Conservation (phyloP, 805 yeast species). For the Yamadazyma takamatsuzukensis region DNA sequence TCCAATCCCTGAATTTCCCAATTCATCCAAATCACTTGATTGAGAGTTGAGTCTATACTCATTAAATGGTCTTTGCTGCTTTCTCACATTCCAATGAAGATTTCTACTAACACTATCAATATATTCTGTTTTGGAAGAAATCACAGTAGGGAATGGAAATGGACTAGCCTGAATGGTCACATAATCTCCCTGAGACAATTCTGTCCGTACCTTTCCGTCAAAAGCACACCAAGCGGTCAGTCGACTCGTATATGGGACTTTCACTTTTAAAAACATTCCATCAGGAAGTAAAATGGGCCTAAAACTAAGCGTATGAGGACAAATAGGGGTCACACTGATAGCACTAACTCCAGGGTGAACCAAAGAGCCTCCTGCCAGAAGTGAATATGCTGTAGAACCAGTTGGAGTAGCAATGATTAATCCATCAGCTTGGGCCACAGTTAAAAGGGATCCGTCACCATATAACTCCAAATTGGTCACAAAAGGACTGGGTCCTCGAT, state of each 20-base stretch:
- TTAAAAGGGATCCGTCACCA: slow-evolving; percentile 80
- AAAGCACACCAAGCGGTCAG: slow-evolving; percentile 96
- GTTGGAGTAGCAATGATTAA: slow-evolving; percentile 91
- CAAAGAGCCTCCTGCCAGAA: slow-evolving; percentile 92
- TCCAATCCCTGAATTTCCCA: slow-evolving; percentile 11
- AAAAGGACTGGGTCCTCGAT: slow-evolving; percentile 91
- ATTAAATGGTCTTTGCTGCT: slow-evolving; percentile 75
- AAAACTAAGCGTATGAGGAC: slow-evolving; percentile 93
- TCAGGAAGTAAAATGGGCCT: slow-evolving; percentile 91
- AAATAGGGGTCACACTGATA: slow-evolving; percentile 88
- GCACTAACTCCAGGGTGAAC: slow-evolving; percentile 95
- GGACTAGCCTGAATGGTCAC: slow-evolving; percentile 82
- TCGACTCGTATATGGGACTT: slow-evolving; percentile 74
- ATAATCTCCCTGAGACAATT: slow-evolving; percentile 77
- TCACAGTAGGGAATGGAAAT: slow-evolving; percentile 91
- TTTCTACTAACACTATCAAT: slow-evolving; percentile 83
- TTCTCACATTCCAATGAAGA: slow-evolving; percentile 90
- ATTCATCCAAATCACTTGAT: slow-evolving; percentile 11
- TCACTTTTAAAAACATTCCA: slow-evolving; percentile 79
- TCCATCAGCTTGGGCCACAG: slow-evolving; percentile 94
- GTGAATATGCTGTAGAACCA: slow-evolving; percentile 93
- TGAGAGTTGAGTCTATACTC: slow-evolving; percentile 12
- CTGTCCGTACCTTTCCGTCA: slow-evolving; percentile 88
- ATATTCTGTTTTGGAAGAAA: slow-evolving; percentile 68
- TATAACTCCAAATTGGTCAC: slow-evolving; percentile 85